Conservation (phyloP, 2,329 filamentous ascomycete genomes). For the Cryoendolithus antarcticus region DNA sequence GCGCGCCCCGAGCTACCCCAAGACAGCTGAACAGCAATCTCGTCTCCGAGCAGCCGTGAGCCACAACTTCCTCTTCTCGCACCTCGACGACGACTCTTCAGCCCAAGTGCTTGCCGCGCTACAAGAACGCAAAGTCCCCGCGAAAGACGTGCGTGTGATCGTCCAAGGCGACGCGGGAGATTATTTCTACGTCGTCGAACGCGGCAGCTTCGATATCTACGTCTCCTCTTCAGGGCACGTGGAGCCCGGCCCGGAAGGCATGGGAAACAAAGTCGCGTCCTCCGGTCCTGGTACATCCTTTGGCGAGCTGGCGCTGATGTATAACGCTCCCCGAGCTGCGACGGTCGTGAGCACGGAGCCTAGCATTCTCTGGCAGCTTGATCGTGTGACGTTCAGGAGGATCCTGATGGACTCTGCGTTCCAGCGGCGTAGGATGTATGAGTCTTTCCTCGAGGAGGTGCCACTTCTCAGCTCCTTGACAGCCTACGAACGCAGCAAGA, state of each 20-base stretch:
- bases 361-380: no score
- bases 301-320: constrained; percentile 95
- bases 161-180: constrained; percentile 91
- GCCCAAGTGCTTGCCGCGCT: no score
- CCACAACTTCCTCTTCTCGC: no score
- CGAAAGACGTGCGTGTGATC: constrained; percentile 83
- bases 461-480: constrained; percentile 73
- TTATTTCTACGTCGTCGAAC: constrained; percentile 95
- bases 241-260: constrained; percentile 66
- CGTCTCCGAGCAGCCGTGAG: no score
- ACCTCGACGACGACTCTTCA: no score
- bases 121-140: no score
- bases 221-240: no score
- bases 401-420: no score
- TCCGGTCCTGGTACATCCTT: constrained; percentile 88
- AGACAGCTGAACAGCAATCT: constrained; percentile 74
- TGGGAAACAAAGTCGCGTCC: constrained; percentile 69
- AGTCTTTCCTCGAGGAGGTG: constrained; percentile 85
- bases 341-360: no score
- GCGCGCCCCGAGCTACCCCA: constrained; percentile 75
- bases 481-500: constrained; percentile 89
- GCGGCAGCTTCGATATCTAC: constrained; percentile 79
- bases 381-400: no score
- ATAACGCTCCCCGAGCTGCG: constrained; percentile 94
- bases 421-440: no score